Percentiles rank a stretch among this genome's conserved stretches.
phyloP scores from a whole-genome alignment of 345 rosid genomes.

The Syzygium oleosum region DNA sequence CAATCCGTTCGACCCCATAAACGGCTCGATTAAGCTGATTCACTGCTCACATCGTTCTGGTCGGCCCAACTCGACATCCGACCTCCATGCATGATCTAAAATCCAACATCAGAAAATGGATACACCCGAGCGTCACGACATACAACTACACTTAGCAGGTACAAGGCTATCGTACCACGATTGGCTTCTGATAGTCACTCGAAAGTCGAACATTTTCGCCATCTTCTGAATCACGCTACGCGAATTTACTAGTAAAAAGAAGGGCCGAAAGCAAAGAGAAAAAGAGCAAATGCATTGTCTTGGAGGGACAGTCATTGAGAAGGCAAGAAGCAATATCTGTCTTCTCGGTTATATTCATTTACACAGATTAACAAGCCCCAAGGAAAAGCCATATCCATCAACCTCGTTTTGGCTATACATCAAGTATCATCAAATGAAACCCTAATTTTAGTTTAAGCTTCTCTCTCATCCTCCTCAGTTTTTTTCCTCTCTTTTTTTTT shows the following conservation, averaged over 20 bases:
- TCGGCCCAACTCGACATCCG: rapidly evolving
- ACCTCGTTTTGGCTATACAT: not conserved
- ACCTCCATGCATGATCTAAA: rapidly evolving
- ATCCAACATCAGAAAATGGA: not conserved
- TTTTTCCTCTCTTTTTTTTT: not conserved
- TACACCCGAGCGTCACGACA: not conserved
- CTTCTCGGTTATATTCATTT: not conserved
- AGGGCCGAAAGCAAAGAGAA: not conserved
- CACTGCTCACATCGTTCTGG: too few relatives aligned
- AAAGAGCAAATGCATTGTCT: not conserved
- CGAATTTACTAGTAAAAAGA: not conserved
- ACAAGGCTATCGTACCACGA: not conserved
- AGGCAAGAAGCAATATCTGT: not conserved
- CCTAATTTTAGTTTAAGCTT: not conserved
- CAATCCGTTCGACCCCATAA: not conserved
- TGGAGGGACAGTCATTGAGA: not conserved
- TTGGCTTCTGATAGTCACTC: not conserved
- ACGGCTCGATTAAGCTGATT: not conserved
- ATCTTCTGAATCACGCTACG: not conserved
- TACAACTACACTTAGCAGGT: not conserved
- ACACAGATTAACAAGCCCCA: not conserved
- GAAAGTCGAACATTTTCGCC: not conserved
- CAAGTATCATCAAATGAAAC: not conserved
- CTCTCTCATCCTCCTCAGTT: not conserved
- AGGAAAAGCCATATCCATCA: not conserved